phyloP scores from a whole-genome alignment of 306 rosid genomes.

The Glycine soja region DNA sequence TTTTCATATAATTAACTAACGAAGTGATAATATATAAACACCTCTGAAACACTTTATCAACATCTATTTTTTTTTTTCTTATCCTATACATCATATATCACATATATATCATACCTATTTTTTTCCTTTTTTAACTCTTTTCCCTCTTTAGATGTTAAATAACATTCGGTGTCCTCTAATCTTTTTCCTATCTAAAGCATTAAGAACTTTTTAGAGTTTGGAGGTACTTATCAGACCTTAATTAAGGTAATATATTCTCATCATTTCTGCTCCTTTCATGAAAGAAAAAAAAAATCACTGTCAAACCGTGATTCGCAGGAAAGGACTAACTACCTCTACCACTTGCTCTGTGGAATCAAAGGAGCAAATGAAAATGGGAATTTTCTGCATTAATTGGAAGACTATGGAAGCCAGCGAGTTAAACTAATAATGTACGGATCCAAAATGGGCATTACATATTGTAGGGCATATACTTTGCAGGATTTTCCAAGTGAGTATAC shows the following conservation, averaged over 20 bases:
- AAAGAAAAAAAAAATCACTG: too few species aligned
- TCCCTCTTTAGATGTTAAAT: background rate
- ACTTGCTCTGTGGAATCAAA: conserved; percentile 25
- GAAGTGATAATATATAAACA: background rate
- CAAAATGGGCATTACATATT: conserved; percentile 42
- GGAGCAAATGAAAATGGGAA: conserved; percentile 31
- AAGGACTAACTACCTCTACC: background rate
- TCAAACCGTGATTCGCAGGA: too few species aligned
- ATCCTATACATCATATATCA: background rate
- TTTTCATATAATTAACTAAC: background rate
- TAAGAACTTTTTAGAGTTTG: background rate
- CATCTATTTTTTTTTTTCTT: too few species aligned
- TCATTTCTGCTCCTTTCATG: background rate
- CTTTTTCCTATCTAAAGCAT: background rate
- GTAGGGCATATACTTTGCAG: conserved; percentile 45
- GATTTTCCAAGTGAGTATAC: background rate
- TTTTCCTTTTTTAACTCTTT: background rate
- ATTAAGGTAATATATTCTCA: background rate
- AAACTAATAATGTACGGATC: background rate
- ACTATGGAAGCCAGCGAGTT: background rate
- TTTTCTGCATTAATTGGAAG: background rate
- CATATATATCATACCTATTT: background rate
- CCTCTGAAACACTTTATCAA: background rate
- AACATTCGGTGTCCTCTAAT: background rate
- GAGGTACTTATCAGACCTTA: background rate